phyloP scores from a whole-genome alignment of 768 basidiomycete species.

The Multifurca ochricompacta region DNA sequence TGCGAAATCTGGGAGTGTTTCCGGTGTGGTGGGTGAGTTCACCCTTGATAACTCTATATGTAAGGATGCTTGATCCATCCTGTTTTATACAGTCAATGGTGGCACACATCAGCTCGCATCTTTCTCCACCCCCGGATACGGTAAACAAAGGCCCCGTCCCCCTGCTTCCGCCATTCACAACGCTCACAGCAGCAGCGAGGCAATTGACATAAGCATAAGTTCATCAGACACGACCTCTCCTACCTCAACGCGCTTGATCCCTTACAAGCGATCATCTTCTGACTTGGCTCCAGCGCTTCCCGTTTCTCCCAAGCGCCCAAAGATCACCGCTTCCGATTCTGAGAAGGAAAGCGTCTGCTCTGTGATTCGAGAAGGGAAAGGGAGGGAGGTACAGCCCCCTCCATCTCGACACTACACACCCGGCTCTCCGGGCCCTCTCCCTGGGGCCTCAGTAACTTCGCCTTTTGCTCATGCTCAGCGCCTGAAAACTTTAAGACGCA shows the following conservation, averaged over 20 bases:
- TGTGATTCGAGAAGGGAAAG: conserved; percentile 5
- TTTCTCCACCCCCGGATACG: conserved; percentile 10
- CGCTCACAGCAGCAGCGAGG: conserved; percentile 5
- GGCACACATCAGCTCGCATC: neutral
- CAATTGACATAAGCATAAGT: conserved; percentile 16
- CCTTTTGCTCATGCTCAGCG: neutral
- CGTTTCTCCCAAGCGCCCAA: conserved; percentile 10
- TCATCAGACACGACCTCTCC: conserved; percentile 10
- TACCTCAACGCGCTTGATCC: neutral
- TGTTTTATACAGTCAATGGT: neutral
- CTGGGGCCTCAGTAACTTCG: neutral
- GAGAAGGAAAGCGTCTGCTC: conserved; percentile 10
- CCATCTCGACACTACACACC: neutral
- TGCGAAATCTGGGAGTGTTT: conserved; percentile 8
- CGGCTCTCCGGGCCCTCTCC: neutral
- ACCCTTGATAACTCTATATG: neutral
- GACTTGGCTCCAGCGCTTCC: neutral
- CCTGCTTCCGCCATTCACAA: neutral
- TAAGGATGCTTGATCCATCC: neutral
- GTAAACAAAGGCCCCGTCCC: conserved; percentile 10
- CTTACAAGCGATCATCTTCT: conserved; percentile 7
- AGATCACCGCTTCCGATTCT: neutral
- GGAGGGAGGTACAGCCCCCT: neutral
- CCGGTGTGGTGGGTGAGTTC: neutral
- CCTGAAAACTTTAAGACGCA: neutral